phyloP scores from a whole-genome alignment of 352 stramenopile species.

The Phytophthora pseudosyringae region DNA sequence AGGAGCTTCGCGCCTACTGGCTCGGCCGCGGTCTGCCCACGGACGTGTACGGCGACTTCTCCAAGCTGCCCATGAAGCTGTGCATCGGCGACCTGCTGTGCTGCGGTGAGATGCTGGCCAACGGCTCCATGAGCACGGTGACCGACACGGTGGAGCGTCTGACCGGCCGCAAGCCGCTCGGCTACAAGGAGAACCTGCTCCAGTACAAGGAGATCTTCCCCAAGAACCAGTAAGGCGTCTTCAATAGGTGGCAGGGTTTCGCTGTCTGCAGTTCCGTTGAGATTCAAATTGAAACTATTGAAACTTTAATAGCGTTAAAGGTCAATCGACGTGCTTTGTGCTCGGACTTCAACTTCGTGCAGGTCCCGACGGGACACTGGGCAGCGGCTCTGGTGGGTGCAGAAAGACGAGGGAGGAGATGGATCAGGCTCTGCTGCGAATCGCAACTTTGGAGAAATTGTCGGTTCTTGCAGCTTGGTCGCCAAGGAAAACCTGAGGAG shows the following conservation, averaged over 20 bases:
- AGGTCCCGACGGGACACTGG: too few relatives aligned
- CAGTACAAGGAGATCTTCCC: conserved; percentile 29
- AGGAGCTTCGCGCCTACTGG: conserved; percentile 31
- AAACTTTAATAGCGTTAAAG: not conserved
- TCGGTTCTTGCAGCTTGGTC: too few relatives aligned
- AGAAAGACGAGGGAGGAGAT: too few relatives aligned
- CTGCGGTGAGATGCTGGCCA: conserved; percentile 27
- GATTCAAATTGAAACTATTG: too few relatives aligned
- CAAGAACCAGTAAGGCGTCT: conserved; percentile 17
- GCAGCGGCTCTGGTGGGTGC: too few relatives aligned
- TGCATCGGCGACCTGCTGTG: conserved; percentile 32
- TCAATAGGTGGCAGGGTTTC: too few relatives aligned
- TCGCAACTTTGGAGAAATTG: too few relatives aligned
- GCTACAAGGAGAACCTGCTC: conserved; percentile 21
- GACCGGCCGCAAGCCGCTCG: conserved; percentile 23
- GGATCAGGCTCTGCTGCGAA: too few relatives aligned
- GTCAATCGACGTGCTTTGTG: too few relatives aligned
- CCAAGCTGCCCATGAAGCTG: conserved; percentile 29
- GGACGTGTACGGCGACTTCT: conserved; percentile 28
- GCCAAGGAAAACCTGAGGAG: too few relatives aligned
- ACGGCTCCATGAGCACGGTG: conserved; percentile 26
- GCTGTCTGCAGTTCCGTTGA: too few relatives aligned
- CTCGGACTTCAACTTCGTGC: too few relatives aligned
- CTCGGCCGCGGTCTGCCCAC: conserved; percentile 17
- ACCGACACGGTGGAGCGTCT: conserved; percentile 19